phyloP scores from a whole-genome alignment of 345 rosid genomes.

The Bruguiera parviflora region DNA sequence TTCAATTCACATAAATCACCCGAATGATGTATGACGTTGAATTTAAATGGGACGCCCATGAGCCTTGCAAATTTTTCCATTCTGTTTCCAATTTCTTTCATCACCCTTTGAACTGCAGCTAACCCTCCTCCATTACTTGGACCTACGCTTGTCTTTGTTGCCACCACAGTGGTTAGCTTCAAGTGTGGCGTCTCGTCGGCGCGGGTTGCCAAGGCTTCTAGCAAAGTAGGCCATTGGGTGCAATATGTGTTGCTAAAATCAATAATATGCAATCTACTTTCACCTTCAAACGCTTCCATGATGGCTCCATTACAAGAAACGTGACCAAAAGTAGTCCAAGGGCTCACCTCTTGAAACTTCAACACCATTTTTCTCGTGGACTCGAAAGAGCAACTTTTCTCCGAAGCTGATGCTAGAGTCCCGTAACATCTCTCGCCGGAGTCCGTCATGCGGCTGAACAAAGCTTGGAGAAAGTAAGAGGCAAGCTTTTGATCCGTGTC shows the following conservation, averaged over 20 bases:
- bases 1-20: conserved; percentile 72
- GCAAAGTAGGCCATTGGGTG: conserved; percentile 97
- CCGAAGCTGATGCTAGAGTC: conserved; percentile 57
- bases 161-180: conserved; percentile 63
- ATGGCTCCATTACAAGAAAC: conserved; percentile 90
- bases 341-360: conserved; percentile 91
- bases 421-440: conserved; percentile 68
- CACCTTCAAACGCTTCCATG: conserved; percentile 87
- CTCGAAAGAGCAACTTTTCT: conserved; percentile 72
- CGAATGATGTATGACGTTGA: conserved; percentile 66
- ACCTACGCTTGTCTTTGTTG: conserved; percentile 27
- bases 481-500: conserved; percentile 82
- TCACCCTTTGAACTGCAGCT: conserved; percentile 51
- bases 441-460: conserved; percentile 80
- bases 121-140: conserved; percentile 31
- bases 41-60: conserved; percentile 96
- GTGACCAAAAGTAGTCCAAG: conserved; percentile 98
- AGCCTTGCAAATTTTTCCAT: conserved; percentile 96
- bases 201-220: conserved; percentile 94
- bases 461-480: conserved; percentile 82
- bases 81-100: conserved; percentile 85
- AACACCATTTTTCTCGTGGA: conserved; percentile 72
- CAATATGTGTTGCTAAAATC: conserved; percentile 90
- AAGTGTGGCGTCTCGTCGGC: conserved; percentile 86
- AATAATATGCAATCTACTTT: conserved; percentile 67